Conservation (phyloP, 306 rosid species). For the Quercus engelmannii region DNA sequence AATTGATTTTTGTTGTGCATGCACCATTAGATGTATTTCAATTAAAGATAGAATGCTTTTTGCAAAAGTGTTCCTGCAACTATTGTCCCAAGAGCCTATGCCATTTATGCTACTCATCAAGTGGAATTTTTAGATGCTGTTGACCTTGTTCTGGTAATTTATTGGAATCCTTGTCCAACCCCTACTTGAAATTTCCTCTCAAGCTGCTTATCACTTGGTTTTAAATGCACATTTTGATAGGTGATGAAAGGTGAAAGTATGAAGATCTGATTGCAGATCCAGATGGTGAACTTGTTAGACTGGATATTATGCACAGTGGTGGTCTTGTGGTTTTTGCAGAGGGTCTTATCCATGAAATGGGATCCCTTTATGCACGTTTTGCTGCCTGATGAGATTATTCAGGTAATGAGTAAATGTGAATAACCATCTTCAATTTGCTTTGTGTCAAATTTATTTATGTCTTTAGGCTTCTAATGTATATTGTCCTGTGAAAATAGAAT, state of each 20-base stretch:
- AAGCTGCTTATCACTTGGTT: neutral
- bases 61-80: slow-evolving; percentile 83
- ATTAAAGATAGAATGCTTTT: slow-evolving; percentile 6
- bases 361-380: slow-evolving; percentile 89
- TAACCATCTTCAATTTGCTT: neutral
- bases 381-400: slow-evolving; percentile 87
- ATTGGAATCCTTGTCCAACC: neutral
- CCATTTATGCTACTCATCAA: slow-evolving; percentile 83
- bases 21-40: slow-evolving; percentile 5
- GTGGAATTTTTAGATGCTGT: slow-evolving; percentile 85
- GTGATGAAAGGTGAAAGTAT: slow-evolving; percentile 73
- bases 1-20: slow-evolving; percentile 3
- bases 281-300: slow-evolving; percentile 59
- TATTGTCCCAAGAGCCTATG: slow-evolving; percentile 61
- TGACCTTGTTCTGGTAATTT: slow-evolving; percentile 66
- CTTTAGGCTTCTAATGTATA: neutral
- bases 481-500: neutral
- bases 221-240: slow-evolving; percentile 27
- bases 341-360: slow-evolving; percentile 89
- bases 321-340: slow-evolving; percentile 88
- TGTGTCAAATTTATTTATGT: too few species aligned
- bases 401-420: slow-evolving; percentile 33
- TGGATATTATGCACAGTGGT: slow-evolving; percentile 34
- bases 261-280: slow-evolving; percentile 58
- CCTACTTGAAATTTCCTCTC: neutral